phyloP scores from a whole-genome alignment of 352 stramenopile genomes.

The Thalassiosira exigua region DNA sequence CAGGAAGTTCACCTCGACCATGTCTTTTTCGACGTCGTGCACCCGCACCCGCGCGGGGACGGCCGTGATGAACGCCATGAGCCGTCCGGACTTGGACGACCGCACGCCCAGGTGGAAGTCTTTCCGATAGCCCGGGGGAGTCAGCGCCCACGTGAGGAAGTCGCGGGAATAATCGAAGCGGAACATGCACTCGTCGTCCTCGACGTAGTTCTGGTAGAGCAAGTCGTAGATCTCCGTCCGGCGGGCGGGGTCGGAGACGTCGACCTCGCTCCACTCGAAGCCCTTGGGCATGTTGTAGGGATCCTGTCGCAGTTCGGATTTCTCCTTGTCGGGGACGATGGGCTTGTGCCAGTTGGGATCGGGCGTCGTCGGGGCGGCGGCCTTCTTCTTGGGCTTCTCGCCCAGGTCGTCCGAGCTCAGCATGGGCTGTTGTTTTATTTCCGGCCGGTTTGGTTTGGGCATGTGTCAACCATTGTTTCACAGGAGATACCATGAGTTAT shows the following conservation, averaged over 20 bases:
- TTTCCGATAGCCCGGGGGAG: constrained; percentile 90
- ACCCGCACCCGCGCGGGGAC: constrained; percentile 90
- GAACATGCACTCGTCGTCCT: constrained; percentile 98
- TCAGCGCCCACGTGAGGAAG: constrained; percentile 91
- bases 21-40: constrained; percentile 74
- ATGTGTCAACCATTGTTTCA: background rate
- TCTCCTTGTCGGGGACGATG: constrained; percentile 92
- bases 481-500: background rate
- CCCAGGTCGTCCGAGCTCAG: constrained; percentile 20
- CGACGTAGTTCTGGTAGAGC: constrained; percentile 98
- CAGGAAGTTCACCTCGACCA: constrained; percentile 99
- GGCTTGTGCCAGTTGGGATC: constrained; percentile 84
- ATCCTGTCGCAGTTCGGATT: constrained; percentile 90
- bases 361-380: constrained; percentile 42
- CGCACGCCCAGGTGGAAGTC: constrained; percentile 97
- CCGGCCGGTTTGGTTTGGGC: background rate
- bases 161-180: constrained; percentile 89
- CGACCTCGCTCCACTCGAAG: constrained; percentile 92
- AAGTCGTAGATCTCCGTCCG: constrained; percentile 95
- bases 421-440: constrained; percentile 34
- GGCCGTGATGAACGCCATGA: constrained; percentile 97
- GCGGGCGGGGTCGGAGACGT: constrained; percentile 88
- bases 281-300: constrained; percentile 95
- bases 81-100: constrained; percentile 89
- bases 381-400: constrained; percentile 22